phyloP scores from a whole-genome alignment of 768 basidiomycete genomes.

The Tubosaeta sp. region DNA sequence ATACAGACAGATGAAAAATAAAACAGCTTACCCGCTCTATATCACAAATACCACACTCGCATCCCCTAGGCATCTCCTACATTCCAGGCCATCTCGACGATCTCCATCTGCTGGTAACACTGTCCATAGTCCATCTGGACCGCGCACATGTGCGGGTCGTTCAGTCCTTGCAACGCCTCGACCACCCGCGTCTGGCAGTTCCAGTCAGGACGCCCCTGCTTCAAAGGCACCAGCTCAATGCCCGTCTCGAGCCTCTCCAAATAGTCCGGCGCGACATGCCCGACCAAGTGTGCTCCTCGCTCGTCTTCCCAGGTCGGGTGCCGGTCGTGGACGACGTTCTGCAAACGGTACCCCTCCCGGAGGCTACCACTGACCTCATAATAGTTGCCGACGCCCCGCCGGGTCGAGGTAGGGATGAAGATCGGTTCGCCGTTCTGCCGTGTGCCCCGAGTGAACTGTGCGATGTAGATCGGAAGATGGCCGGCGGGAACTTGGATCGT shows the following conservation, averaged over 20 bases:
- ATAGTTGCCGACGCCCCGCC: conserved; percentile 18
- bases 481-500: conserved; percentile 10
- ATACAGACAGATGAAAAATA: too few species aligned
- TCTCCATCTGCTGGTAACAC: conserved; percentile 12
- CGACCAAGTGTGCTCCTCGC: conserved; percentile 9
- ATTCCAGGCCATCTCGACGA: conserved; percentile 15
- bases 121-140: conserved; percentile 13
- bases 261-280: conserved; percentile 4
- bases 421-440: conserved; percentile 5
- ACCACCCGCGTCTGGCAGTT: conserved; percentile 21
- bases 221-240: conserved; percentile 10
- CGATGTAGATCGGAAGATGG: conserved; percentile 12
- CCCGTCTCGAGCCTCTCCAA: conserved; percentile 3
- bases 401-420: conserved; percentile 17
- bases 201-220: conserved; percentile 11
- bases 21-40: too few species aligned
- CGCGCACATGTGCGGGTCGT: conserved; percentile 9
- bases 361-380: conserved; percentile 14
- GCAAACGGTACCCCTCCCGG: conserved; percentile 8
- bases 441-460: conserved; percentile 11
- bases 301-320: conserved; percentile 16
- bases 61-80: conserved; percentile 11
- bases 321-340: conserved; percentile 13
- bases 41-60: too few species aligned
- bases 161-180: conserved; percentile 14